A percentile compares a stretch with the other conserved stretches of the same genome.
These are phyloP conservation scores for Monilinia vaccinii-corymbosi DNA, from an alignment of 2,329 filamentous ascomycete genomes.

Conservation along the genomic window DNA sequence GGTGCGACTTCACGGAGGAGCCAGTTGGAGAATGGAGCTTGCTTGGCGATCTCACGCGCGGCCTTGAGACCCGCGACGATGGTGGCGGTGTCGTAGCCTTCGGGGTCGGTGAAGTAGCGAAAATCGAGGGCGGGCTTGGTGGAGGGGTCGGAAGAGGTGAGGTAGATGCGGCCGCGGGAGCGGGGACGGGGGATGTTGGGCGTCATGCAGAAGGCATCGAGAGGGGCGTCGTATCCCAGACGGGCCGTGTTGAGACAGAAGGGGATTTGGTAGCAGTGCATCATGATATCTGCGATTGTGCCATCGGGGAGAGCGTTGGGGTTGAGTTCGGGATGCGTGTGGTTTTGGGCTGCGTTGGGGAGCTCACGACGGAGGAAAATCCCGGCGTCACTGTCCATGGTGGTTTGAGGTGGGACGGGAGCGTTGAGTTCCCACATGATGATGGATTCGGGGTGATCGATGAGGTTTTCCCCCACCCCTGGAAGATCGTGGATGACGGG, in stretches of 20 bases:
- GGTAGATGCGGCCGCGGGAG: slow-evolving; percentile 50
- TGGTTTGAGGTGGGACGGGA: slow-evolving; percentile 32
- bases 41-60: slow-evolving; percentile 28
- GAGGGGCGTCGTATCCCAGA: slow-evolving; percentile 52
- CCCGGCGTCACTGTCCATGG: slow-evolving; percentile 43
- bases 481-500: slow-evolving; percentile 27
- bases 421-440: slow-evolving; percentile 43
- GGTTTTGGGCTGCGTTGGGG: slow-evolving; percentile 49
- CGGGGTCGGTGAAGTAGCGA: slow-evolving; percentile 44
- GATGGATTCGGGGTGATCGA: slow-evolving; percentile 31
- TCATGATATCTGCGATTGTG: slow-evolving; percentile 79
- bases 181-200: slow-evolving; percentile 53
- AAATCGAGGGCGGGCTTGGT: slow-evolving; percentile 44
- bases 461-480: slow-evolving; percentile 31
- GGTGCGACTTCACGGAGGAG: slow-evolving; percentile 34
- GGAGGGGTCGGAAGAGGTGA: slow-evolving; percentile 35
- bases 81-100: slow-evolving; percentile 45
- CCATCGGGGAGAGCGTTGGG: slow-evolving; percentile 48
- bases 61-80: slow-evolving; percentile 34
- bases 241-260: slow-evolving; percentile 80
- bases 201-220: slow-evolving; percentile 45
- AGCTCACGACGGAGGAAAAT: slow-evolving; percentile 70
- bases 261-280: slow-evolving; percentile 94
- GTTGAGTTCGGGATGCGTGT: slow-evolving; percentile 35
- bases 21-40: slow-evolving; percentile 34